Conservation (phyloP, 768 basidiomycete species). For the Agaricus bisporus region DNA sequence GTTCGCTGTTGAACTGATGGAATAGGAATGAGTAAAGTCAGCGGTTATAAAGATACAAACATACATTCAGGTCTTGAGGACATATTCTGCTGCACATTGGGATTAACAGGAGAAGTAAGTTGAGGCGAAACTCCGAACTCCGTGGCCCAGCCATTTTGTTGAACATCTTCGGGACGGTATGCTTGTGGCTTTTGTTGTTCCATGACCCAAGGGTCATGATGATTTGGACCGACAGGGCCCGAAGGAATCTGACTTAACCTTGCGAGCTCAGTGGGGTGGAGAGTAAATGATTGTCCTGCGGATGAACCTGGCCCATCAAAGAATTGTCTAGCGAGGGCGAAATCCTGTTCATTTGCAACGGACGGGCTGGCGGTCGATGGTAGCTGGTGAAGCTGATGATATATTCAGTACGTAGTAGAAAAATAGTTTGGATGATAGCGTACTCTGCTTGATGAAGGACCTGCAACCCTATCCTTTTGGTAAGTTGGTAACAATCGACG, state of each 20-base stretch:
- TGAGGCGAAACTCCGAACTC: slow-evolving; percentile 42
- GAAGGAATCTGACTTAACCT: slow-evolving; percentile 26
- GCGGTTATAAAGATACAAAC: slow-evolving; percentile 14
- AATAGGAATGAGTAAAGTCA: neutral
- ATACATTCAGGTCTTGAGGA: slow-evolving; percentile 31
- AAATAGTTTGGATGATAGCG: slow-evolving; percentile 14
- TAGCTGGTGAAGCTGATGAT: slow-evolving; percentile 66
- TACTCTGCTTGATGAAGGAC: slow-evolving; percentile 68
- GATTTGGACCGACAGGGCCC: slow-evolving; percentile 24
- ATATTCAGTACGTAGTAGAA: neutral
- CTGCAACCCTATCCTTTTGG: slow-evolving; percentile 64
- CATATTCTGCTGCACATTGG: slow-evolving; percentile 29
- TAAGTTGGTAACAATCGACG: slow-evolving; percentile 7
- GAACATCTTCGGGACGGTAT: slow-evolving; percentile 27
- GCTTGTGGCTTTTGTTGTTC: slow-evolving; percentile 36
- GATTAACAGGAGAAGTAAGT: slow-evolving; percentile 15
- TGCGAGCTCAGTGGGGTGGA: slow-evolving; percentile 23
- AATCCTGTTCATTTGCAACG: slow-evolving; percentile 57
- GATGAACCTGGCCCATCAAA: slow-evolving; percentile 45
- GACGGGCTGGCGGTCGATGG: slow-evolving; percentile 46
- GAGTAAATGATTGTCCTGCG: slow-evolving; percentile 27
- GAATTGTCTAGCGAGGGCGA: slow-evolving; percentile 74
- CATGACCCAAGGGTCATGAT: slow-evolving; percentile 48
- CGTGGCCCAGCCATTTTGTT: slow-evolving; percentile 41
- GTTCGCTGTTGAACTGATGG: slow-evolving; percentile 33